Evolutionary conservation across 345 rosid genomes (phyloP), one percentile per base, ranked within the genome.

Genomic region (Jatropha curcas): DNA sequence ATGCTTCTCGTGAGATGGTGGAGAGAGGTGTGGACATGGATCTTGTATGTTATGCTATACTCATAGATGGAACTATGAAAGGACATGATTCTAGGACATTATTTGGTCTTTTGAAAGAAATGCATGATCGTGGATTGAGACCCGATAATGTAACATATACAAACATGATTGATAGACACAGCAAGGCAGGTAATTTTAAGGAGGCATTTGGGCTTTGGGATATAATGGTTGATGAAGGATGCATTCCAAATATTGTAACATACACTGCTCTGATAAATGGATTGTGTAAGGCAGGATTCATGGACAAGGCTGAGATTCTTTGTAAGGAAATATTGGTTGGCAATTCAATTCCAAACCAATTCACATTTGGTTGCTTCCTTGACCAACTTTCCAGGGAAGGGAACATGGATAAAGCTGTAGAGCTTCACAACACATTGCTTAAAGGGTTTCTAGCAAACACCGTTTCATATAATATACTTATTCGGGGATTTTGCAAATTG

Each of bases 231-330:
- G 81, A 68, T 11, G 97, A 95, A 82, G 94, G 90, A 30, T 86
- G 88, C 75, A 60, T 65, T 37, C 96, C 89, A 33, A 92, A 89
- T 82, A 86, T 84, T 71, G 89, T 95, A 76, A 92, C 99, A 1
- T 92, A 89, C 79, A 91, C 94, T 75, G 89, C 94, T 65, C 81
- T 92, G 19, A 89, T 95, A 80, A 86, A 89, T 62, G 92, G 96
- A 28, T 80, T 95, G 72, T 92, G 96, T 79, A 90, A 89, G 83
- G 91, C 84, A 0, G 99, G 99, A 67, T 83, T 74, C 65, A 78
- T 84, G 22, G 88, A 85, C 31, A 78, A 90, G 88, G 98, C 98
- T 0, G 88, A 84, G 84, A 74, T 84, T 74, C 74, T 91, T 46
- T 80, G 74, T 45, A 84, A 87, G 68, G 86, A 88, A 78, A 89